These are phyloP conservation scores for Brettanomyces sp. DNA, from an alignment of 805 yeast genomes.

Conservation along the genomic window DNA sequence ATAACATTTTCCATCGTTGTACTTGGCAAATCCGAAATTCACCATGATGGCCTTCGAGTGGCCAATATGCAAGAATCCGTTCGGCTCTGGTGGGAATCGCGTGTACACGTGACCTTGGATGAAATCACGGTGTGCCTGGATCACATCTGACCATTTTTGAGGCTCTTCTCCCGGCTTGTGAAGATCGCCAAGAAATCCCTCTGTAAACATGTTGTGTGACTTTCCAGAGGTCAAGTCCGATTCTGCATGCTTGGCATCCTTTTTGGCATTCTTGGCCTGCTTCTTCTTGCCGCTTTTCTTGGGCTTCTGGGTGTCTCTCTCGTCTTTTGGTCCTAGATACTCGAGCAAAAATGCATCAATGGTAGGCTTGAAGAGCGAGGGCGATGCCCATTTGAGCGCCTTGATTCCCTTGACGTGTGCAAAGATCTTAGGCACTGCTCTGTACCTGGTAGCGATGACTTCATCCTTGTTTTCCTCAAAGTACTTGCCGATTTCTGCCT, in stretches of 20 bases:
- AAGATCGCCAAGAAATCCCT: conserved; percentile 91
- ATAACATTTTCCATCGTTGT: conserved; percentile 78
- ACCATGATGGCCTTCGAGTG: conserved; percentile 97
- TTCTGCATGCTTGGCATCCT: conserved; percentile 1
- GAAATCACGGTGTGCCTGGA: conserved; percentile 67
- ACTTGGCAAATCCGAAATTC: conserved; percentile 93
- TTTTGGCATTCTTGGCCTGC: conserved; percentile 1
- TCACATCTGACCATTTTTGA: conserved; percentile 78
- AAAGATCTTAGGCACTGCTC: conserved; percentile 64
- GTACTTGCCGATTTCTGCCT: conserved; percentile 45
- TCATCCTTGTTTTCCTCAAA: conserved; percentile 49
- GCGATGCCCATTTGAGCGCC: conserved; percentile 85
- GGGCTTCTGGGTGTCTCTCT: conserved; percentile 76
- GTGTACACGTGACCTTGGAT: conserved; percentile 83
- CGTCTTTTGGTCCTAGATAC: conserved; percentile 90
- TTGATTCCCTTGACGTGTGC: conserved; percentile 69
- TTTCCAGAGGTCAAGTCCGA: conserved; percentile 15
- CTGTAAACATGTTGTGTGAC: conserved; percentile 74
- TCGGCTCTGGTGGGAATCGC: conserved; percentile 98
- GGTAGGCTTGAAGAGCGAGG: conserved; percentile 75
- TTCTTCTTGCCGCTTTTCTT: conserved; percentile 49
- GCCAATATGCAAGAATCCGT: conserved; percentile 95
- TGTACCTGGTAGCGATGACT: conserved; percentile 67
- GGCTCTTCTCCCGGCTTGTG: conserved; percentile 95
- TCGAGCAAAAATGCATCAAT: conserved; percentile 71